Conservation (phyloP, 768 basidiomycete genomes). For the Cystofilobasidium macerans region DNA sequence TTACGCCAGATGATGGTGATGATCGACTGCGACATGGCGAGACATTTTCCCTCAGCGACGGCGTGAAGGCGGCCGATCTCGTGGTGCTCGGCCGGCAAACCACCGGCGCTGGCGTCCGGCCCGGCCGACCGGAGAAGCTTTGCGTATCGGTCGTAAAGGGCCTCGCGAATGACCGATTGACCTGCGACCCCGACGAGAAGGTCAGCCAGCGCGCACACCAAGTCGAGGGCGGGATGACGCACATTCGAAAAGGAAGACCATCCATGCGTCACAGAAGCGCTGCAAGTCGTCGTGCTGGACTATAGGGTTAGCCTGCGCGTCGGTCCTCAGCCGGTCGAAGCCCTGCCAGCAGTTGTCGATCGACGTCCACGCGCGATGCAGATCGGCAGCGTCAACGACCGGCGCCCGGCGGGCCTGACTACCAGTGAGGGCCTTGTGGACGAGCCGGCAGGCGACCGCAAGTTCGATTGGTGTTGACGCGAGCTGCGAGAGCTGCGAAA, state of each 20-base stretch:
- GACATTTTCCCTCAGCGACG: constrained; percentile 44
- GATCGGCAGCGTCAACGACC: constrained; percentile 52
- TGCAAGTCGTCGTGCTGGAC: constrained; percentile 49
- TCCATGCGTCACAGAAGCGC: constrained; percentile 73
- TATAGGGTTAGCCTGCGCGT: constrained; percentile 33
- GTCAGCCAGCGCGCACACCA: neutral
- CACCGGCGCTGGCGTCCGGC: constrained; percentile 21
- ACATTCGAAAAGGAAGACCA: constrained; percentile 86
- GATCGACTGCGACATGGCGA: constrained; percentile 44
- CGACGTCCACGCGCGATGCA: constrained; percentile 73
- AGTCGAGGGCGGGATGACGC: constrained; percentile 45
- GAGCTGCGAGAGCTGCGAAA: constrained; percentile 28
- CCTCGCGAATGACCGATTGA: constrained; percentile 70
- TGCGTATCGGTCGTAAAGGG: constrained; percentile 53
- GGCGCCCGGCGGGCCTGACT: constrained; percentile 54
- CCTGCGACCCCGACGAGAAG: constrained; percentile 26
- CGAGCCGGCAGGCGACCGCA: constrained; percentile 54
- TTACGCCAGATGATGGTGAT: constrained; percentile 45
- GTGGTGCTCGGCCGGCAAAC: constrained; percentile 30
- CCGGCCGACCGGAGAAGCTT: constrained; percentile 21
- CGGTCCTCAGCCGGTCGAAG: constrained; percentile 51
- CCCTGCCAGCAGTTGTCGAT: constrained; percentile 76
- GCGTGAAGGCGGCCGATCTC: constrained; percentile 41
- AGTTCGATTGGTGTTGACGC: constrained; percentile 21
- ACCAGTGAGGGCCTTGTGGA: constrained; percentile 70